Evolutionary conservation across 148 eudicot genomes (phyloP).

Genomic region (Nyssa sinensis): DNA sequence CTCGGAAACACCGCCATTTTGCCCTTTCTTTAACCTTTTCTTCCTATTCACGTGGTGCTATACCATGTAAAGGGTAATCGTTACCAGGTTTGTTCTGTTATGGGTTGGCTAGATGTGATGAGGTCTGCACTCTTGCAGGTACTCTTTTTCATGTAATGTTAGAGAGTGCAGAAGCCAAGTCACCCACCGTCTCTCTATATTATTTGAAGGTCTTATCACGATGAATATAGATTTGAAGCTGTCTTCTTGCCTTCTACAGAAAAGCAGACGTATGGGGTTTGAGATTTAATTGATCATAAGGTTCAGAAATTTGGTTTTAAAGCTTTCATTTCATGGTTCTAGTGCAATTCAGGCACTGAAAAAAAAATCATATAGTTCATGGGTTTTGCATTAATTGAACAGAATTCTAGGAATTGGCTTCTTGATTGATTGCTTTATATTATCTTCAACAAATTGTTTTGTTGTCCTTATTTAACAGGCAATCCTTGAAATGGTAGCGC

Average conservation of each 20-base stretch:
- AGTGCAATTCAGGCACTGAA: neutral
- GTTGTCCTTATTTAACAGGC: conserved; percentile 9
- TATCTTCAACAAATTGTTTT: conserved; percentile 7
- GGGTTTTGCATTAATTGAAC: conserved; percentile 5
- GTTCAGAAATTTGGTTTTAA: neutral
- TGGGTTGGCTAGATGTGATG: conserved; percentile 33
- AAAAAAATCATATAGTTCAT: conserved; percentile 11
- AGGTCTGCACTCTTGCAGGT: conserved; percentile 27
- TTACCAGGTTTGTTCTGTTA: conserved; percentile 33
- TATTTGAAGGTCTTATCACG: conserved; percentile 11
- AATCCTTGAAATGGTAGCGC: conserved; percentile 11
- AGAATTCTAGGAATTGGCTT: conserved; percentile 4
- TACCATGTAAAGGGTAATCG: conserved; percentile 8
- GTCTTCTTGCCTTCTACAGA: conserved; percentile 9
- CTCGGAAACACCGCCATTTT: conserved; percentile 8
- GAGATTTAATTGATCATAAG: neutral
- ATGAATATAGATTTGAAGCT: neutral
- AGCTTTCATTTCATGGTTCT: neutral
- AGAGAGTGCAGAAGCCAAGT: neutral
- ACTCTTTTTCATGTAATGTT: conserved; percentile 24
- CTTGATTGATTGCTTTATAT: conserved; percentile 13
- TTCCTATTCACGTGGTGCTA: conserved; percentile 34
- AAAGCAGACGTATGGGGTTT: conserved; percentile 4
- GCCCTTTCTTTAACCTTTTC: conserved; percentile 1
- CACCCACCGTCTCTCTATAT: conserved; percentile 14